These are phyloP conservation scores for Aspergillus heteromorphus DNA, from an alignment of 495 filamentous ascomycete species.

Conservation along the genomic window DNA sequence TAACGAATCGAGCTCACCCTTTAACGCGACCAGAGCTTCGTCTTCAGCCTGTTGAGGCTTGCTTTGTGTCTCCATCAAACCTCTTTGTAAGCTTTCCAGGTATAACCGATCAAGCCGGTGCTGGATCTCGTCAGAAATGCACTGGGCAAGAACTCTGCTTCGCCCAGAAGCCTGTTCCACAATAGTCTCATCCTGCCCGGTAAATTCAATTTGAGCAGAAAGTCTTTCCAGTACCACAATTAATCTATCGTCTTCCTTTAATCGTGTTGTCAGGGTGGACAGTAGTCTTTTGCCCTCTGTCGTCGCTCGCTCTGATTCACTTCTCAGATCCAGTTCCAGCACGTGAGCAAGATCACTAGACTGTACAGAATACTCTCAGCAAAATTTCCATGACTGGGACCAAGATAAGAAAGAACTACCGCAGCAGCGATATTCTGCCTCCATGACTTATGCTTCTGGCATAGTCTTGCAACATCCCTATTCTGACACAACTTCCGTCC, in stretches of 20 bases:
- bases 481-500: constrained; percentile 18
- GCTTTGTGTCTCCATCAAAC: not conserved
- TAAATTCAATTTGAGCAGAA: constrained; percentile 23
- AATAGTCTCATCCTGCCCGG: constrained; percentile 24
- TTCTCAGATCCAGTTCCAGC: constrained; percentile 26
- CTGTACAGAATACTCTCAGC: constrained; percentile 25
- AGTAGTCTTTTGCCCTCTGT: constrained; percentile 34
- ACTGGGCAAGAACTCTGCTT: constrained; percentile 25
- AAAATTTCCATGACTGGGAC: not conserved
- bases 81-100: constrained; percentile 25
- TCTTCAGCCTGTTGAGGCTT: not conserved
- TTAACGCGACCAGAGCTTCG: constrained; percentile 32
- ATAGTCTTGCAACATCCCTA: constrained; percentile 27
- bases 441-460: constrained; percentile 33
- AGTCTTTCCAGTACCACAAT: constrained; percentile 27
- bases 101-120: constrained; percentile 42
- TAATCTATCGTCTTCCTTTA: constrained; percentile 37
- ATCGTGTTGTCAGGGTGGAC: constrained; percentile 24
- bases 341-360: constrained; percentile 29
- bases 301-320: constrained; percentile 27
- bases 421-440: constrained; percentile 31
- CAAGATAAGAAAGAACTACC: constrained; percentile 19
- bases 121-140: constrained; percentile 35
- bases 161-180: constrained; percentile 26
- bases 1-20: constrained; percentile 56